Evolutionary conservation across 2,329 filamentous ascomycete species (phyloP), one percentile per base, ranked within the genome.

Genomic region (Cadophora luteo-olivacea): DNA sequence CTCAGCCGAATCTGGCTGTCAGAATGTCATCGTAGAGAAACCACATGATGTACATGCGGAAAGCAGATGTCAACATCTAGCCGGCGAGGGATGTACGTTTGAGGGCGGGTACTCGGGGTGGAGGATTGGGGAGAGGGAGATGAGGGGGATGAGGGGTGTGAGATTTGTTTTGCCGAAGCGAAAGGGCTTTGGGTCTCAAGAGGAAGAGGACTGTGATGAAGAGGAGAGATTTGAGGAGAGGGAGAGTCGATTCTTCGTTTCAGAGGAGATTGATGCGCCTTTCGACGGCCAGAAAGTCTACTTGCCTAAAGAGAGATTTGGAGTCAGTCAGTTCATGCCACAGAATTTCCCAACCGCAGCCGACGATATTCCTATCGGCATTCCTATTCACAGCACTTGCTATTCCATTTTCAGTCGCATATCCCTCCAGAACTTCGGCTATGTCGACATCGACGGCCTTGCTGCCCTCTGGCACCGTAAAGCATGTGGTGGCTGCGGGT

Each of bases 391-490:
- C 32, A 64, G 66, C 38, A 32, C 69, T 22, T 72, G 70, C 24
- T 72, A 67, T 67, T 69, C 68, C 32, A 68, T 72, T n/a, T 72
- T 72, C 48, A 67, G 66, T 32, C 41, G 52, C 16, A 48, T 68
- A 3, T 72, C 69, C 14, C 67, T 41, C 38, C 25, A 55, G 58
- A 60, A 58, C 33, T n/a, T 67, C 19, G 70, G 69, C 3, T 64
- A 54, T 16, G 63, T 72, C n/a, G 69, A 72, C 32, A 29, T 71
- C 3, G 57, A 71, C 33, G 69, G 70, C 0, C 64, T 72, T 4
- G 64, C 70, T 52, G 63, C 60, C 11, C 51, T 72, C 12, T 69
- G 70, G 69, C 65, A 54, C 49, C 52, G 63, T 33, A 48, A 61
- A 64, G 64, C 62, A 33, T 69, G 67, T 22, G 65, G 64, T 4